Conservation (phyloP, 1,284 basidiomycete species). For the Rhodofomes roseus region DNA sequence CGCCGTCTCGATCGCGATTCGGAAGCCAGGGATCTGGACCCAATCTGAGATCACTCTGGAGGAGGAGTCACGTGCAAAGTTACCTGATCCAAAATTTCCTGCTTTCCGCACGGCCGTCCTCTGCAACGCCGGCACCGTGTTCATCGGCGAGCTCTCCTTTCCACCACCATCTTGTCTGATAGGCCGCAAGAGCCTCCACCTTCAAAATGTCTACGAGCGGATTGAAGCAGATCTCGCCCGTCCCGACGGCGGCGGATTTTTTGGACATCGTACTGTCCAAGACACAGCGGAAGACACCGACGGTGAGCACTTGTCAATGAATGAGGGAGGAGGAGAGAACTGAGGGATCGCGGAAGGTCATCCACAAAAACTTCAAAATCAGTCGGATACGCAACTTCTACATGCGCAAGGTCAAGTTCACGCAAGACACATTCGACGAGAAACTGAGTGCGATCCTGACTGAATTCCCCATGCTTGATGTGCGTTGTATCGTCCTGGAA, state of each 20-base stretch:
- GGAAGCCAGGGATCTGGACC: too few relatives aligned
- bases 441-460: slow-evolving; percentile 91
- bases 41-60: too few relatives aligned
- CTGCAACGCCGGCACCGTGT: slow-evolving; percentile 3
- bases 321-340: neutral
- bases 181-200: neutral
- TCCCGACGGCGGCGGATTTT: slow-evolving; percentile 94
- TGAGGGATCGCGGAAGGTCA: slow-evolving; percentile 53
- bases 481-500: slow-evolving; percentile 34
- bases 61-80: neutral
- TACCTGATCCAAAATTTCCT: slow-evolving; percentile 20
- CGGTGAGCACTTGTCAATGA: slow-evolving; percentile 47
- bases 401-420: slow-evolving; percentile 99
- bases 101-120: neutral
- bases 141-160: neutral
- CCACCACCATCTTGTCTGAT: neutral
- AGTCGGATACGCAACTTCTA: slow-evolving; percentile 93
- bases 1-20: too few relatives aligned
- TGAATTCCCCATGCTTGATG: slow-evolving; percentile 97
- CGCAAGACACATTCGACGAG: slow-evolving; percentile 96
- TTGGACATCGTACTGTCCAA: slow-evolving; percentile 93
- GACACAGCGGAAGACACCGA: slow-evolving; percentile 96
- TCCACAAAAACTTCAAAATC: slow-evolving; percentile 99
- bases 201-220: slow-evolving; percentile 79
- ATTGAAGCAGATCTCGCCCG: slow-evolving; percentile 94